phyloP scores from a whole-genome alignment of 805 yeast species.

The Tetrapisispora iriomotensis region DNA sequence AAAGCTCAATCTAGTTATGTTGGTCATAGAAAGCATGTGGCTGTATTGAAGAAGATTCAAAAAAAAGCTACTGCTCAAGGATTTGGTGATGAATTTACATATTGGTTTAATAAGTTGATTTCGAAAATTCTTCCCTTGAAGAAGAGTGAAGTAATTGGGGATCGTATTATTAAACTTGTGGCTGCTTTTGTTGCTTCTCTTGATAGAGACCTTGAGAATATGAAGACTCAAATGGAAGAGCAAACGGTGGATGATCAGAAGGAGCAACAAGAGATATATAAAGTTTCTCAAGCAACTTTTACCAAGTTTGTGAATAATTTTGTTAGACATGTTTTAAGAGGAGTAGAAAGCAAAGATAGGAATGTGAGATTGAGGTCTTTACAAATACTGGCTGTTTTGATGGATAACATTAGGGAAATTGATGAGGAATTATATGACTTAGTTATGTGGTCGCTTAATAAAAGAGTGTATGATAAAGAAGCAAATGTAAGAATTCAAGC shows the following conservation, averaged over 20 bases:
- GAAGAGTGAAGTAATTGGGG: slow-evolving; percentile 62
- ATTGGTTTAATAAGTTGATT: slow-evolving; percentile 48
- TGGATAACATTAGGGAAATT: slow-evolving; percentile 64
- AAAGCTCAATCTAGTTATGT: slow-evolving; percentile 68
- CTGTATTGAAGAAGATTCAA: slow-evolving; percentile 51
- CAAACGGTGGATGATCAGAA: slow-evolving; percentile 18
- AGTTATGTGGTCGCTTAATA: slow-evolving; percentile 48
- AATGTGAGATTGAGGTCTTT: slow-evolving; percentile 73
- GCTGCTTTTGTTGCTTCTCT: slow-evolving; percentile 49
- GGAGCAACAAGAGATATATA: no score
- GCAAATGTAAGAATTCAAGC: slow-evolving; percentile 76
- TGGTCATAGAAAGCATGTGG: slow-evolving; percentile 66
- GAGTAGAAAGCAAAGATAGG: slow-evolving; percentile 66
- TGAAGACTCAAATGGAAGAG: slow-evolving; percentile 21
- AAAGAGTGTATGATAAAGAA: slow-evolving; percentile 67
- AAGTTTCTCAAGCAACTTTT: slow-evolving; percentile 32
- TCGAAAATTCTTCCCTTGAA: slow-evolving; percentile 59
- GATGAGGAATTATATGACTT: slow-evolving; percentile 61
- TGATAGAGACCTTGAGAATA: slow-evolving; percentile 20
- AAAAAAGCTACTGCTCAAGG: slow-evolving; percentile 43
- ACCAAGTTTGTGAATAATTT: slow-evolving; percentile 49
- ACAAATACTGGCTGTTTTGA: slow-evolving; percentile 61
- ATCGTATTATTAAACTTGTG: slow-evolving; percentile 60
- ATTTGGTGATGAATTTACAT: slow-evolving; percentile 49
- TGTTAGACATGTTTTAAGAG: slow-evolving; percentile 61